Conservation (phyloP, 2,329 filamentous ascomycete genomes). For the Fusarium continuum region DNA sequence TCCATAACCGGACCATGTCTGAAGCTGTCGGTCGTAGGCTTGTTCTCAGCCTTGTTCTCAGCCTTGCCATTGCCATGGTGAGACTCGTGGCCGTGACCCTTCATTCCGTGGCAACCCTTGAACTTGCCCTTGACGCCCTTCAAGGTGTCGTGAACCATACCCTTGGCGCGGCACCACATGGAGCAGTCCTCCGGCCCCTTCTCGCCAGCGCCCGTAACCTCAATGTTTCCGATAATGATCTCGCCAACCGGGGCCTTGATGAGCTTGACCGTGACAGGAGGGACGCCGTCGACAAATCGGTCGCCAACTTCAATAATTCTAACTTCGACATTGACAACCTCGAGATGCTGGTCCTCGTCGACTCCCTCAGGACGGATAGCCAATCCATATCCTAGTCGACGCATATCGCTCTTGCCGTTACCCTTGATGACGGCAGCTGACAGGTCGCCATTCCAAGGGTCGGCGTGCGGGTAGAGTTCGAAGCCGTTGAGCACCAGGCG, state of each 20-base stretch:
- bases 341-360: conserved; percentile 61
- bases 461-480: conserved; percentile 65
- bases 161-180: conserved; percentile 62
- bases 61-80: conserved; percentile 30
- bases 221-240: conserved; percentile 63
- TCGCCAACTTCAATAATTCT: conserved; percentile 68
- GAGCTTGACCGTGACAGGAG: conserved; percentile 67
- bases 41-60: conserved; percentile 28
- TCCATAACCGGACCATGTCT: conserved; percentile 17
- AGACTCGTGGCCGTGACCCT: conserved; percentile 22
- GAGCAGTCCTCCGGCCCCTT: conserved; percentile 49
- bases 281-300: conserved; percentile 63
- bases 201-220: conserved; percentile 46
- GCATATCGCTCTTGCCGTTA: conserved; percentile 47
- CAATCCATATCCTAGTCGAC: conserved; percentile 61
- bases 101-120: conserved; percentile 42
- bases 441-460: conserved; percentile 56
- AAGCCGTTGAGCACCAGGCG: conserved; percentile 67
- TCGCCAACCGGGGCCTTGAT: conserved; percentile 66
- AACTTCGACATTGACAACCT: conserved; percentile 63
- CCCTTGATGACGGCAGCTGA: conserved; percentile 57
- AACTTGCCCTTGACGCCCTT: conserved; percentile 42
- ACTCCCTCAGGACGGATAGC: conserved; percentile 54
- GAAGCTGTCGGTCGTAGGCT: conserved; percentile 37
- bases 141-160: conserved; percentile 43